Base-by-base conservation (phyloP, 805 yeast species). In the Cyberlindnera meyerae region DNA sequence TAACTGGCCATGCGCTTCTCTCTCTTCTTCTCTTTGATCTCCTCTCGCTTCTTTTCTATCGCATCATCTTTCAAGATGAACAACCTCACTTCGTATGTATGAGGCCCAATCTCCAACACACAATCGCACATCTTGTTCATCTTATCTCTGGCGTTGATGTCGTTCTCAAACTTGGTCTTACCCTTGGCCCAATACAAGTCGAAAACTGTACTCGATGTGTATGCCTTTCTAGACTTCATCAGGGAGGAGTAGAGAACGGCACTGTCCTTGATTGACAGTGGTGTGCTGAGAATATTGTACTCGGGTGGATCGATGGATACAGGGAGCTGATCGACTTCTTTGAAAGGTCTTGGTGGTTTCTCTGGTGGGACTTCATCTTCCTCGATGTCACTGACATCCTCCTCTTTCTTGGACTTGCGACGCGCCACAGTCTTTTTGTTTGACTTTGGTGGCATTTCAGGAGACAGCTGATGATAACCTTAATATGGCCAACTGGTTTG, bases 81-180 rank as follows among this genome's bases (percentile, higher is more conserved):
- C 22, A 93, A 59, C 42, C 94, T 65, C 2, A 82, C 71, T 27
- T 79, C 86, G 60, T 86, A 86, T 0, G 65, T 60, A 60, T 90
- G 98, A 0, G 96, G 96, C 0, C 97, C 97, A 16, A 82, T 68
- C 9, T 68, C 65, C 61, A 88, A 60, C 2, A 65, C 62, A 42
- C 89, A 77, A 48, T 89, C 96, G 48, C 90, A 77, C 39, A 93
- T 63, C 55, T 87, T 88, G 42, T 87, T 81, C 96, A 89, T 88
- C 38, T 79, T 79, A 45, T 90, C 97, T 49, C 94, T 66, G 5
- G 84, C 81, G 53, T 74, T 76, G n/a, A 55, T 59, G 38, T 66
- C 70, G 42, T 66, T 56, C 37, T 61, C 56, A 20, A 60, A 41
- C 61, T 59, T 37, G 57, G 69, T 35, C 65, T 68, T 35, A 33